Evolutionary conservation across 192 early-diverging fungal species (phyloP).

Genomic region (Radiomyces spectabilis): DNA sequence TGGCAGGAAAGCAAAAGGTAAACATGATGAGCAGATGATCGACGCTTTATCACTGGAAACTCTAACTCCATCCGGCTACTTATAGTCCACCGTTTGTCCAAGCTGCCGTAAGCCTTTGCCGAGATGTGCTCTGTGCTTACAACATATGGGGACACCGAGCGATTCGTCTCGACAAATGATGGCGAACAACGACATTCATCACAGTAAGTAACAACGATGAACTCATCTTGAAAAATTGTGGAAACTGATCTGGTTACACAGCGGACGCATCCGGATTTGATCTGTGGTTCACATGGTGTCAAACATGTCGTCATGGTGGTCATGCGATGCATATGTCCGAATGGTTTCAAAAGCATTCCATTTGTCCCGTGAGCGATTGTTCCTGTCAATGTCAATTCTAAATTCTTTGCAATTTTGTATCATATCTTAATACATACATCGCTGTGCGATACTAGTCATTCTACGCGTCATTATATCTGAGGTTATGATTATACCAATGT

Average conservation of each 20-base stretch:
- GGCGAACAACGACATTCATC: slow-evolving; percentile 13
- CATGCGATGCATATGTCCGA: slow-evolving; percentile 83
- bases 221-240: not conserved
- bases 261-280: slow-evolving; percentile 59
- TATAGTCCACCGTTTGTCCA: slow-evolving; percentile 51
- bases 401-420: not conserved
- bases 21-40: not conserved
- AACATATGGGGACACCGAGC: slow-evolving; percentile 57
- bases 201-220: slow-evolving; percentile 5
- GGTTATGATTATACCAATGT: too few relatives aligned
- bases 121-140: slow-evolving; percentile 56
- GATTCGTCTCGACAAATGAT: slow-evolving; percentile 44
- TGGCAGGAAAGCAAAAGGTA: slow-evolving; percentile 32
- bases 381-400: slow-evolving; percentile 53
- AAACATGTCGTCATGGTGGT: slow-evolving; percentile 94
- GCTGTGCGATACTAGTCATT: too few relatives aligned
- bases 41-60: not conserved
- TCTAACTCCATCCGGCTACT: not conserved
- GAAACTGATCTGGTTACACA: slow-evolving; percentile 3
- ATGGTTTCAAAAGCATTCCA: slow-evolving; percentile 83
- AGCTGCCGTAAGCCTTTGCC: slow-evolving; percentile 57
- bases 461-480: too few relatives aligned
- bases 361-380: slow-evolving; percentile 93
- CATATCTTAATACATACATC: too few relatives aligned
- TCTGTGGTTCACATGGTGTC: slow-evolving; percentile 98